phyloP scores from a whole-genome alignment of 352 stramenopile genomes.

The Pilasporangium apinafurcum region DNA sequence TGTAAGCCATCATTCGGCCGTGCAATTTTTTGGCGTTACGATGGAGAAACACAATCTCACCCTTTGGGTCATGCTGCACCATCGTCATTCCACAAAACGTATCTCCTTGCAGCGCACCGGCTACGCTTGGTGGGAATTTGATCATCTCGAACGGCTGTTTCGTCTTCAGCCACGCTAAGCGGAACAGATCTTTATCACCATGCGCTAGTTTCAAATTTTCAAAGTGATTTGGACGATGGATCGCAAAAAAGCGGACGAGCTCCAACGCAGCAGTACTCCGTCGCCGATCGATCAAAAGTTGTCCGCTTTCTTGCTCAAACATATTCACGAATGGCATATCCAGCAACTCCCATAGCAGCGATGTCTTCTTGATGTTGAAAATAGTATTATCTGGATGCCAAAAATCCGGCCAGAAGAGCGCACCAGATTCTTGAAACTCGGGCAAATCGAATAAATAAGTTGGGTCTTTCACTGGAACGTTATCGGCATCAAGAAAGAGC shows the following conservation, averaged over 20 bases:
- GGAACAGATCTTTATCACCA: constrained; percentile 58
- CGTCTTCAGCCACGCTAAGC: constrained; percentile 44
- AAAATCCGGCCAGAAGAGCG: constrained; percentile 75
- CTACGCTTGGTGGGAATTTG: constrained; percentile 20
- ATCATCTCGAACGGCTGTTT: constrained; percentile 50
- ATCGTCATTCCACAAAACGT: constrained; percentile 57
- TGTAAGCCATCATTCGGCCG: too few relatives aligned
- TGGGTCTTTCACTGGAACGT: constrained; percentile 52
- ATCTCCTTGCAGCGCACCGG: constrained; percentile 18
- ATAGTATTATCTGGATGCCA: constrained; percentile 63
- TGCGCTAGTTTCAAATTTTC: constrained; percentile 24
- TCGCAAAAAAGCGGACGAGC: constrained; percentile 27
- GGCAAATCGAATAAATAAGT: constrained; percentile 50
- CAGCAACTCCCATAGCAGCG: constrained; percentile 47
- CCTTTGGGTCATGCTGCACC: constrained; percentile 21
- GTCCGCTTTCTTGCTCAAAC: constrained; percentile 68
- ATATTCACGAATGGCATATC: constrained; percentile 43
- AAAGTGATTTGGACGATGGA: constrained; percentile 31
- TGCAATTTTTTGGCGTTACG: constrained; percentile 38
- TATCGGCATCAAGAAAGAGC: constrained; percentile 64
- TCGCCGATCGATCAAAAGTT: constrained; percentile 40
- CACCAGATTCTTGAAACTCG: constrained; percentile 29
- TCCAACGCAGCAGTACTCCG: constrained; percentile 23
- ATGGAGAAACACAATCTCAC: constrained; percentile 41
- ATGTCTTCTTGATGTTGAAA: constrained; percentile 50